Evolutionary conservation across 148 eudicot genomes (phyloP).

Genomic region (Suaeda aralocaspica): DNA sequence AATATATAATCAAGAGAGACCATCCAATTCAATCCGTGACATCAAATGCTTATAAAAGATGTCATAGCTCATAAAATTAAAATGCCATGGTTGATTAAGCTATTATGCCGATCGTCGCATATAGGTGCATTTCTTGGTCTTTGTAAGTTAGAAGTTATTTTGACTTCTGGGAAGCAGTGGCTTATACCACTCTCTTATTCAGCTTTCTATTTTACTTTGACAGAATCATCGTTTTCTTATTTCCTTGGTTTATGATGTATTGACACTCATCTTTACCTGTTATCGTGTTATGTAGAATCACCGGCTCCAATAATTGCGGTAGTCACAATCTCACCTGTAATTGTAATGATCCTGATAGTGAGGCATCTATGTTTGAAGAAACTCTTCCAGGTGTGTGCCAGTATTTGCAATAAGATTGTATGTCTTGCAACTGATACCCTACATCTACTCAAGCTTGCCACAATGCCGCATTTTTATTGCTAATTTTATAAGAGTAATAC

Average conservation of each 20-base stretch:
- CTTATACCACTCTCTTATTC: neutral
- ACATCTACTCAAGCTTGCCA: neutral
- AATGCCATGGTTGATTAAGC: too few species aligned
- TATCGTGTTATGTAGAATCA: slow-evolving; percentile 39
- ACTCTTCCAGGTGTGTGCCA: slow-evolving; percentile 52
- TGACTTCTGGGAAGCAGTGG: neutral
- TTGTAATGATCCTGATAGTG: slow-evolving; percentile 50
- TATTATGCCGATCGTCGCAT: neutral
- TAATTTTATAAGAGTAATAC: neutral
- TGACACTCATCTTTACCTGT: neutral
- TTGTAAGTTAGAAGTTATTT: neutral
- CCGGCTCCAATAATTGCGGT: slow-evolving; percentile 38
- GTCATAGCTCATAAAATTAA: neutral
- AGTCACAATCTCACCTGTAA: slow-evolving; percentile 38
- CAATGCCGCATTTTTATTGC: neutral
- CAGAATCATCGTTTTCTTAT: neutral
- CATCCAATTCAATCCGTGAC: neutral
- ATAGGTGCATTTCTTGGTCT: too few species aligned
- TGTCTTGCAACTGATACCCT: neutral
- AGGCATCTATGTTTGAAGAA: slow-evolving; percentile 34
- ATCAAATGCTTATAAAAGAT: neutral
- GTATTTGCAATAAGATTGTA: neutral
- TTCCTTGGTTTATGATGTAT: neutral
- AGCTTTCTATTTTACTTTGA: neutral
- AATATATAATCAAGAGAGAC: too few species aligned